Evolutionary conservation across 441 rosid species (phyloP).

Genomic region (Macaranga tanarius): DNA sequence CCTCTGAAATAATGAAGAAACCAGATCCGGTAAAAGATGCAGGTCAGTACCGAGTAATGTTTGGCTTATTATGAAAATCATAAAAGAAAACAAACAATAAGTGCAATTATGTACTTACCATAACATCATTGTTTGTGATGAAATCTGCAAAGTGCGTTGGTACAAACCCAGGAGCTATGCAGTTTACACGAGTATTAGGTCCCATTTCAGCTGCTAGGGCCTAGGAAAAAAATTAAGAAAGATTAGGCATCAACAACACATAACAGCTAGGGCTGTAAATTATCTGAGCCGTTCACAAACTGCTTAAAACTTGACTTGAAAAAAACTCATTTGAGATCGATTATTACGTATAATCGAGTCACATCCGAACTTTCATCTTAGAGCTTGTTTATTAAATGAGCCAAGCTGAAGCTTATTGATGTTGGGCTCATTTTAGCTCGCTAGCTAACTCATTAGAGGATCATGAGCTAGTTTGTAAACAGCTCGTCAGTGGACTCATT

Average conservation of each 20-base stretch:
- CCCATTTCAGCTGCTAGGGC: conserved; percentile 88
- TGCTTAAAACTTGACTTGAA: too few species aligned
- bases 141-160: conserved; percentile 76
- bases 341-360: too few species aligned
- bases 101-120: conserved; percentile 41
- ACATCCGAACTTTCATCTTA: too few species aligned
- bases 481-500: too few species aligned
- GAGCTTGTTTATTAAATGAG: too few species aligned
- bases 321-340: too few species aligned
- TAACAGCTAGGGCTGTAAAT: not conserved
- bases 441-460: too few species aligned
- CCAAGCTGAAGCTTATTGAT: too few species aligned
- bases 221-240: conserved; percentile 30
- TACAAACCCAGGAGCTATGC: conserved; percentile 86
- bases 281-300: too few species aligned
- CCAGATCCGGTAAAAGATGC: not conserved
- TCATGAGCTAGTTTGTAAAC: too few species aligned
- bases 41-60: not conserved
- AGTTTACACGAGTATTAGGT: conserved; percentile 76
- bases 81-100: not conserved
- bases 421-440: too few species aligned
- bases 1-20: conserved; percentile 41
- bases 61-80: not conserved
- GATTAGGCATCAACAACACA: not conserved
- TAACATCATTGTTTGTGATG: conserved; percentile 44